Conservation (phyloP, 805 yeast genomes). For the Ogataea naganishii region DNA sequence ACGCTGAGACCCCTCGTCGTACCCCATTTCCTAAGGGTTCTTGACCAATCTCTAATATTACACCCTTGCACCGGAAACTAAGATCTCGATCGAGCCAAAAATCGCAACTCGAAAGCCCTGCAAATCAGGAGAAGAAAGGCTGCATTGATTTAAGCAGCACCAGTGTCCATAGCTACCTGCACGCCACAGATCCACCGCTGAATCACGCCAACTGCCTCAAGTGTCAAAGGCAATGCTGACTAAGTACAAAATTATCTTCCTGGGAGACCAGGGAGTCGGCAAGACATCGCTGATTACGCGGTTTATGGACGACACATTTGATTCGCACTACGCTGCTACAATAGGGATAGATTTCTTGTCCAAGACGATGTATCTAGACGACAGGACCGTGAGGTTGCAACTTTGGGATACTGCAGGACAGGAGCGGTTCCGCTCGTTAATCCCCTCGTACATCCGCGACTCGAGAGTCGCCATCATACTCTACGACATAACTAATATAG, state of each 20-base stretch:
- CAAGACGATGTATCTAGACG: slow-evolving; percentile 90
- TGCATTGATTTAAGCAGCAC: too few relatives aligned
- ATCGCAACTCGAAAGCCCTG: too few relatives aligned
- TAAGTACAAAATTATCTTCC: slow-evolving; percentile 83
- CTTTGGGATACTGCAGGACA: slow-evolving; percentile 98
- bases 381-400: slow-evolving; percentile 89
- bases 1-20: too few relatives aligned
- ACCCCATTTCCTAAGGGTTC: too few relatives aligned
- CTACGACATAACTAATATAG: slow-evolving; percentile 83
- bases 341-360: slow-evolving; percentile 94
- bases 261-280: slow-evolving; percentile 98
- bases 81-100: too few relatives aligned
- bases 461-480: slow-evolving; percentile 96
- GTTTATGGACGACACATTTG: slow-evolving; percentile 96
- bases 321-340: slow-evolving; percentile 93
- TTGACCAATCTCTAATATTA: too few relatives aligned
- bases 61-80: too few relatives aligned
- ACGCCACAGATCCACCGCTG: not conserved
- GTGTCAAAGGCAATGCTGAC: slow-evolving; percentile 27
- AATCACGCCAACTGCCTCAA: not conserved
- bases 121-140: too few relatives aligned
- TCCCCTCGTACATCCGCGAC: slow-evolving; percentile 93
- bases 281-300: slow-evolving; percentile 94
- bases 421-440: slow-evolving; percentile 88
- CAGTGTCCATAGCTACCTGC: too few relatives aligned